Evolutionary conservation across 1,139 yeast genomes (phyloP).

Genomic region (Arxiozyma slooffiae): DNA sequence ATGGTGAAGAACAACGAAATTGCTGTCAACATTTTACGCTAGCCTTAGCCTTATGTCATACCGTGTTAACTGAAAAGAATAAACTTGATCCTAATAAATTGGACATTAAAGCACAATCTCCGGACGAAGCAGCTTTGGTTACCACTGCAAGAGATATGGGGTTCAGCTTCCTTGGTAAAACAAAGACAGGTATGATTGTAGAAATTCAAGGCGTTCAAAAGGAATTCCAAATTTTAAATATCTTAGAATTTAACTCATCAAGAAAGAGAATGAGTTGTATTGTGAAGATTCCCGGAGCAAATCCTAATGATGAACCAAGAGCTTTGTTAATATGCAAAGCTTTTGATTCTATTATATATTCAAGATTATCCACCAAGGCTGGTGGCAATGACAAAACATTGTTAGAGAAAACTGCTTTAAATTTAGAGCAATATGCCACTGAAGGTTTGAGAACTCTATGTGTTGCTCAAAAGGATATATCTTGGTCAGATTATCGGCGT

Average conservation of each 20-base stretch:
- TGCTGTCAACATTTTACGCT: conserved; percentile 74
- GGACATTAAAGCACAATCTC: conserved; percentile 87
- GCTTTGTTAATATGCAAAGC: conserved; percentile 74
- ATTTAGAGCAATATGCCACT: conserved; percentile 86
- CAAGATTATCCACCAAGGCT: conserved; percentile 43
- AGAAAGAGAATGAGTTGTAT: conserved; percentile 96
- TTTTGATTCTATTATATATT: conserved; percentile 85
- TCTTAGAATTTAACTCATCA: conserved; percentile 79
- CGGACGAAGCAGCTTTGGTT: conserved; percentile 95
- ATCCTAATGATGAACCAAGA: conserved; percentile 37
- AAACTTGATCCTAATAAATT: conserved; percentile 48
- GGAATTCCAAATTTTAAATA: conserved; percentile 66
- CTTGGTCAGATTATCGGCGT: conserved; percentile 47
- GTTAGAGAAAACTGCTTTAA: conserved; percentile 63
- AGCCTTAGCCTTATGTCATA: conserved; percentile 82
- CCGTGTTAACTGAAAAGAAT: conserved; percentile 71
- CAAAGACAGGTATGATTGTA: conserved; percentile 59
- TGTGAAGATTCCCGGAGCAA: conserved; percentile 45
- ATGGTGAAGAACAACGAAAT: conserved; percentile 47
- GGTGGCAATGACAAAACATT: conserved; percentile 32
- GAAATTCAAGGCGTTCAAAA: conserved; percentile 64
- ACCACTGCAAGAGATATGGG: conserved; percentile 91
- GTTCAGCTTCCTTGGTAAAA: conserved; percentile 65
- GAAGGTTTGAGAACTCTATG: conserved; percentile 94
- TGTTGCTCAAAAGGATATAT: conserved; percentile 71